These are phyloP conservation scores for Leccinum pallidistipes DNA, from an alignment of 1,284 basidiomycete genomes.

Conservation along the genomic window DNA sequence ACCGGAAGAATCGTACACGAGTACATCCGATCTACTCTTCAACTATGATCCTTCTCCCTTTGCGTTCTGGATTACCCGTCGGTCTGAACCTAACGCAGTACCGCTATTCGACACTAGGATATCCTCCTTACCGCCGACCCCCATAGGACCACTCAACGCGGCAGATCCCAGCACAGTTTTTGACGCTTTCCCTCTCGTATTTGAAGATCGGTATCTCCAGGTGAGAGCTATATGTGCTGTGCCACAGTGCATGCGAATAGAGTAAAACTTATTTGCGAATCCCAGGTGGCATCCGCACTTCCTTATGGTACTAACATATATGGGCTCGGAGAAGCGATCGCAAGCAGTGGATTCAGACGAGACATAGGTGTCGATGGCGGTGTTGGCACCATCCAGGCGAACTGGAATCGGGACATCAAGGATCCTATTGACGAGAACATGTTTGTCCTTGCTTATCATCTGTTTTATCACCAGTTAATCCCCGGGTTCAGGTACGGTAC, in stretches of 20 bases:
- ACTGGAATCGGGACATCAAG: slow-evolving; percentile 66
- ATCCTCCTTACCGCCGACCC: slow-evolving; percentile 53
- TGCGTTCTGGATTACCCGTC: slow-evolving; percentile 76
- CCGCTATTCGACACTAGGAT: slow-evolving; percentile 77
- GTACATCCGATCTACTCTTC: slow-evolving; percentile 61
- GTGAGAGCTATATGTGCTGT: slow-evolving; percentile 23
- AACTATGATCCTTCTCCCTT: slow-evolving; percentile 68
- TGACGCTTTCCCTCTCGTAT: slow-evolving; percentile 65
- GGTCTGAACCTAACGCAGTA: slow-evolving; percentile 52
- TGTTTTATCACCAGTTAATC: slow-evolving; percentile 5
- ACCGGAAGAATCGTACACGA: slow-evolving; percentile 35
- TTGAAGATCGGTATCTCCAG: slow-evolving; percentile 73
- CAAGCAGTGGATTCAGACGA: slow-evolving; percentile 65
- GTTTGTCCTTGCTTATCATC: slow-evolving; percentile 36
- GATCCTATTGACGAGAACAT: slow-evolving; percentile 63
- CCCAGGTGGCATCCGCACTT: slow-evolving; percentile 61
- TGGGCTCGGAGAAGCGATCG: slow-evolving; percentile 74
- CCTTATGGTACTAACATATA: slow-evolving; percentile 72
- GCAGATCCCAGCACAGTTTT: slow-evolving; percentile 52
- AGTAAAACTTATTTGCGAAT: neutral
- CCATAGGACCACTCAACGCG: slow-evolving; percentile 49
- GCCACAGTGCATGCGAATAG: neutral
- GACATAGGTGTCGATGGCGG: slow-evolving; percentile 54
- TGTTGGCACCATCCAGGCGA: slow-evolving; percentile 62
- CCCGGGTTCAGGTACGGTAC: slow-evolving; percentile 52